A percentile compares a stretch with the other conserved stretches of the same genome.
phyloP scores from a whole-genome alignment of 2,329 filamentous ascomycete genomes.

The Fusarium acutatum region DNA sequence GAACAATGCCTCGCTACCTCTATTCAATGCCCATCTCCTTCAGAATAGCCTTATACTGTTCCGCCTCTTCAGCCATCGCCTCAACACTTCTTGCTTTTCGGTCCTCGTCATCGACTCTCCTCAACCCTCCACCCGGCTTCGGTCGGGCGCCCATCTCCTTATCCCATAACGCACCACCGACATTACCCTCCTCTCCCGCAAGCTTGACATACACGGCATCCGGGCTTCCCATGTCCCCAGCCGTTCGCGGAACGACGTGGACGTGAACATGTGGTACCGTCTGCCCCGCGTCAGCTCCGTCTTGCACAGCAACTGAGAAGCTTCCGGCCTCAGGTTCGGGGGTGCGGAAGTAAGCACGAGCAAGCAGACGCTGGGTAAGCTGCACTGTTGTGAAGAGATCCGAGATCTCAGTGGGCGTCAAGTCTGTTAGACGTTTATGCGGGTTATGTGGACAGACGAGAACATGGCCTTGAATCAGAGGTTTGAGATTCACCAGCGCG shows the following conservation, averaged over 20 bases:
- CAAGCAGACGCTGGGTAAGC: conserved; percentile 79
- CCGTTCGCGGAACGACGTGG: conserved; percentile 82
- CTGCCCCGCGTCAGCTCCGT: conserved; percentile 89
- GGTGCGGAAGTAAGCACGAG: conserved; percentile 61
- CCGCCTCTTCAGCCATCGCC: conserved; percentile 84
- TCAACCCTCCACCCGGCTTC: conserved; percentile 66
- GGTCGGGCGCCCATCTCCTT: conserved; percentile 51
- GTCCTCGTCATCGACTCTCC: conserved; percentile 74
- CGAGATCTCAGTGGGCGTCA: conserved; percentile 73
- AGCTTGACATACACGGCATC: conserved; percentile 86
- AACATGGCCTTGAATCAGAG: conserved; percentile 90
- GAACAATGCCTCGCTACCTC: background rate
- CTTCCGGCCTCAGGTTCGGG: conserved; percentile 70
- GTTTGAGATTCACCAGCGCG: conserved; percentile 94
- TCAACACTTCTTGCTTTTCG: conserved; percentile 72
- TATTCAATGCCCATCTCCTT: conserved; percentile 50
- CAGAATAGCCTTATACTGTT: conserved; percentile 66
- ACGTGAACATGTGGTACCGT: conserved; percentile 94
- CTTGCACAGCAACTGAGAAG: conserved; percentile 95
- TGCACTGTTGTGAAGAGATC: conserved; percentile 92
- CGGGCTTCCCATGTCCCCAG: conserved; percentile 58
- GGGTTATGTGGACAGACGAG: conserved; percentile 80
- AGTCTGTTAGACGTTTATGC: conserved; percentile 78
- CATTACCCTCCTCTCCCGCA: conserved; percentile 85
- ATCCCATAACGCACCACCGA: conserved; percentile 76